phyloP scores from a whole-genome alignment of 1,284 basidiomycete genomes.

The Athelia psychrophila region DNA sequence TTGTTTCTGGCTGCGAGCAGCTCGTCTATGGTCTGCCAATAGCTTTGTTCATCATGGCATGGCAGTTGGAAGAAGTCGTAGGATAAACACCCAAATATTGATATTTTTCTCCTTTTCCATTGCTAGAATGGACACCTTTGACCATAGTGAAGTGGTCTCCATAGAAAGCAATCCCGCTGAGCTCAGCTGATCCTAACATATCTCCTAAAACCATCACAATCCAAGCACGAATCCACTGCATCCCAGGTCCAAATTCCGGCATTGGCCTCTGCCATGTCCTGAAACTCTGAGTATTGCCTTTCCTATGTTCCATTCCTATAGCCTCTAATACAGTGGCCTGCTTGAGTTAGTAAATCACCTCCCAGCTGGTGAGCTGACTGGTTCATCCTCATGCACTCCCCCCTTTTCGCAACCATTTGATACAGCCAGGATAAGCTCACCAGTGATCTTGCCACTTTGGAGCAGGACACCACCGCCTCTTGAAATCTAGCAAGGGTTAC shows the following conservation, averaged over 20 bases:
- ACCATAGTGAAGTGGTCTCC: slow-evolving; percentile 3
- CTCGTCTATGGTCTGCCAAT: neutral
- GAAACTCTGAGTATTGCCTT: no score
- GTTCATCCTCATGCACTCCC: no score
- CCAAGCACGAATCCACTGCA: neutral
- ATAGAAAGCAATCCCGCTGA: slow-evolving; percentile 1
- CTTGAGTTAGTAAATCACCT: no score
- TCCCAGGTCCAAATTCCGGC: neutral
- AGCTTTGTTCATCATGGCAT: neutral
- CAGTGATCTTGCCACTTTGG: no score
- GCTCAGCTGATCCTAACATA: neutral
- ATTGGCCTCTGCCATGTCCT: neutral
- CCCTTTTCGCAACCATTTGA: no score
- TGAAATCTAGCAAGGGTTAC: no score
- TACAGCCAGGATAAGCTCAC: no score
- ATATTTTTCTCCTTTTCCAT: slow-evolving; percentile 1
- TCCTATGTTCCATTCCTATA: no score
- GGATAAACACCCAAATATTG: slow-evolving; percentile 1
- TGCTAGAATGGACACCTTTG: slow-evolving; percentile 2
- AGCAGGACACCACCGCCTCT: no score
- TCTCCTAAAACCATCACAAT: neutral
- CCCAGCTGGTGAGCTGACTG: no score
- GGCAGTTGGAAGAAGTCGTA: neutral
- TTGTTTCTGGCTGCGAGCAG: neutral
- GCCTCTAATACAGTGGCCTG: no score